Conservation (phyloP, 2,329 filamentous ascomycete genomes). For the Hymenoscyphus albidus region DNA sequence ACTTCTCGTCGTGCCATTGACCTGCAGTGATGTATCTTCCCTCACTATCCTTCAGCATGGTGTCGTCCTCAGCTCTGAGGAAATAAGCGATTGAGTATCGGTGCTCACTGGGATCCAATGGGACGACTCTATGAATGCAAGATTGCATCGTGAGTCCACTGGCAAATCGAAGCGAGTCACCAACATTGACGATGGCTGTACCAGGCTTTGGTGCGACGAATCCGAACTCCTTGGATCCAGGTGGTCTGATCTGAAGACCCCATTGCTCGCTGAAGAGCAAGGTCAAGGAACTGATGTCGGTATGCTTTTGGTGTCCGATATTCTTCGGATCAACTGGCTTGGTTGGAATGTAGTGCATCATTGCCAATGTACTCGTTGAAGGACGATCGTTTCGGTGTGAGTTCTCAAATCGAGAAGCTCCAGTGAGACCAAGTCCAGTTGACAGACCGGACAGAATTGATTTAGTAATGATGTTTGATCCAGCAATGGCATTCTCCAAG, state of each 20-base stretch:
- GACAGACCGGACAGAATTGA: constrained; percentile 38
- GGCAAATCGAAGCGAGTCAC: constrained; percentile 55
- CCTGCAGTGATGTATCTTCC: constrained; percentile 50
- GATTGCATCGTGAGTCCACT: constrained; percentile 51
- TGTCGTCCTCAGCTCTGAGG: constrained; percentile 52
- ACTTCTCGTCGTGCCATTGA: constrained; percentile 54
- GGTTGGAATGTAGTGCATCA: constrained; percentile 52
- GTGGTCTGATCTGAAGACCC: constrained; percentile 53
- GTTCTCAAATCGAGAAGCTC: constrained; percentile 47
- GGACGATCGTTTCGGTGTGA: constrained; percentile 48
- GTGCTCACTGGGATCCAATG: constrained; percentile 48
- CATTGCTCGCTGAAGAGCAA: constrained; percentile 48
- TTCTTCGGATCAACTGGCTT: constrained; percentile 41
- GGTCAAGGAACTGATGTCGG: constrained; percentile 52
- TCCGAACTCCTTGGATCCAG: constrained; percentile 46
- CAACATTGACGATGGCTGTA: constrained; percentile 54
- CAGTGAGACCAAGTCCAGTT: constrained; percentile 43
- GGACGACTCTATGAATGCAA: constrained; percentile 56
- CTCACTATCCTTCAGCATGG: constrained; percentile 52
- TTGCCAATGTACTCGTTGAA: constrained; percentile 48
- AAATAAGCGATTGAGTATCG: constrained; percentile 59
- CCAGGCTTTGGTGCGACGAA: constrained; percentile 45
- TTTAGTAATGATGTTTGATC: constrained; percentile 49
- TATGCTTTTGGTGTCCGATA: constrained; percentile 54
- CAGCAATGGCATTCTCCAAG: constrained; percentile 48